Percentiles rank a stretch among this genome's conserved stretches.
Evolutionary conservation across 108 stramenopile genomes (phyloP).

Genomic region (Cyclotella atomus): DNA sequence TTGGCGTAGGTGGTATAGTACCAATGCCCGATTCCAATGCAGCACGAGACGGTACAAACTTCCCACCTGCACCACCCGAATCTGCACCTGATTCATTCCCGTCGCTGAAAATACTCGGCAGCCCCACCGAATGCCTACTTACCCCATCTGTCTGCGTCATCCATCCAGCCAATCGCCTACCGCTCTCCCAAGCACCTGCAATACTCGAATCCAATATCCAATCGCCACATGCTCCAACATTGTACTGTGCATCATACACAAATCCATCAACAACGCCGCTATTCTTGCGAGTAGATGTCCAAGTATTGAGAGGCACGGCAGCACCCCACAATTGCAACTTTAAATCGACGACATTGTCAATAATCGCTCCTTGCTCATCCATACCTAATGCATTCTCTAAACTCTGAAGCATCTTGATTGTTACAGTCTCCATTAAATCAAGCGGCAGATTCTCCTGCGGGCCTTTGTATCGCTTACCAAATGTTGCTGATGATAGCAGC

Average conservation of each 20-base stretch:
- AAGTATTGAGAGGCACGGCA: conserved; percentile 83
- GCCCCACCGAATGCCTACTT: conserved; percentile 22
- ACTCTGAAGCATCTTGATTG: conserved; percentile 48
- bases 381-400: conserved; percentile 55
- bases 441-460: conserved; percentile 84
- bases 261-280: conserved; percentile 63
- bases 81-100: too few relatives aligned
- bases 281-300: conserved; percentile 32
- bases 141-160: conserved; percentile 32
- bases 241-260: conserved; percentile 61
- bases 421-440: conserved; percentile 63
- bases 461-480: conserved; percentile 79
- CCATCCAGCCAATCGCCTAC: conserved; percentile 65
- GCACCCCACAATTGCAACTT: conserved; percentile 91
- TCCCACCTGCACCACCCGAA: conserved; percentile 1
- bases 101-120: conserved; percentile 21
- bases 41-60: conserved; percentile 36
- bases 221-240: conserved; percentile 84
- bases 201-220: conserved; percentile 84
- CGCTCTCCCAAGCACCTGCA: conserved; percentile 86
- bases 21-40: conserved; percentile 48
- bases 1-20: conserved; percentile 8
- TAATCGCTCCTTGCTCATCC: not conserved
- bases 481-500: conserved; percentile 72
- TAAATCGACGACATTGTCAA: conserved; percentile 38